A percentile compares a stretch with the other conserved stretches of the same genome.
phyloP scores from a whole-genome alignment of 1,284 basidiomycete genomes.

The Moesziomyces parantarcticus region DNA sequence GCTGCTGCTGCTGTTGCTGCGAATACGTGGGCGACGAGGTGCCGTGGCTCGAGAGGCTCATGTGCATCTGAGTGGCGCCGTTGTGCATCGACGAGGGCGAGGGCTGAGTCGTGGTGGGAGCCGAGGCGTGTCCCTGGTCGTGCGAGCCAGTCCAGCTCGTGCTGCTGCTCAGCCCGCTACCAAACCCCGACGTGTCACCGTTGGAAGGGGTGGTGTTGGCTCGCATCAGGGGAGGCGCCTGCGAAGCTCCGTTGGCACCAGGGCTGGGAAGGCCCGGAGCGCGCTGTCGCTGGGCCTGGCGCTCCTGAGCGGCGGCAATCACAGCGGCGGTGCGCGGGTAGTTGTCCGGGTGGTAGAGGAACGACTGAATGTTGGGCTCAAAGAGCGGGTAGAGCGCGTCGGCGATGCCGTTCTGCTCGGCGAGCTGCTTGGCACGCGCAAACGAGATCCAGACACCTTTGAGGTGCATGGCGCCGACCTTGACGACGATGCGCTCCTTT shows the following conservation, averaged over 20 bases:
- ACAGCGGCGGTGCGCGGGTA: constrained; percentile 66
- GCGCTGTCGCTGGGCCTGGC: constrained; percentile 58
- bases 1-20: constrained; percentile 31
- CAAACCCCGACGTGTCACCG: constrained; percentile 42
- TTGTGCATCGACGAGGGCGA: constrained; percentile 48
- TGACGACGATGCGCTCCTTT: constrained; percentile 68
- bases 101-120: constrained; percentile 48
- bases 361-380: constrained; percentile 67
- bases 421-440: constrained; percentile 64
- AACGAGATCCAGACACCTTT: constrained; percentile 68
- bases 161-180: constrained; percentile 40
- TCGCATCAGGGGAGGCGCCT: constrained; percentile 55
- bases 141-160: constrained; percentile 49
- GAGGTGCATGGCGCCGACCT: constrained; percentile 67
- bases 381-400: constrained; percentile 67
- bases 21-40: constrained; percentile 48
- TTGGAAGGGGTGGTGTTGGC: constrained; percentile 56
- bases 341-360: constrained; percentile 67
- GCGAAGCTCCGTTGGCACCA: constrained; percentile 34
- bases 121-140: constrained; percentile 48
- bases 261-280: constrained; percentile 50
- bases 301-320: constrained; percentile 66
- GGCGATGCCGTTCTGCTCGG: constrained; percentile 65
- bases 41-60: constrained; percentile 47
- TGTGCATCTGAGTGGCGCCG: constrained; percentile 46